Evolutionary conservation across 768 basidiomycete species (phyloP).

Genomic region (Steccherinum ochraceum): DNA sequence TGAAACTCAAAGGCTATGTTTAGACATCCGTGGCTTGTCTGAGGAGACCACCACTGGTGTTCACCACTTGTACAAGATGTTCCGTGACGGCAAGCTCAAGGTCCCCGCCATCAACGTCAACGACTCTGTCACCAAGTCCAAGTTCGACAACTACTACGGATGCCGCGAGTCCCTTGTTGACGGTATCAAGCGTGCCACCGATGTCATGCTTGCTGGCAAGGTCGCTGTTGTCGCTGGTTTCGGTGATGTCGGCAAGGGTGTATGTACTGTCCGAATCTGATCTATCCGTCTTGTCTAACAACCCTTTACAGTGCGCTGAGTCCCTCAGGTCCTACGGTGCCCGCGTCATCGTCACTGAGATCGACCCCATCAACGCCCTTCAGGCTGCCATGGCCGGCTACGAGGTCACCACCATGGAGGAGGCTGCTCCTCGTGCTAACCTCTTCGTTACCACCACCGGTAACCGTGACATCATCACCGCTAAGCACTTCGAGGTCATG

Average conservation of each 20-base stretch:
- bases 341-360: conserved; percentile 94
- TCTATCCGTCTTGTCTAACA: neutral
- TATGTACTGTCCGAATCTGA: conserved; percentile 39
- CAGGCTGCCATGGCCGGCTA: conserved; percentile 99
- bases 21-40: conserved; percentile 88
- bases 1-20: neutral
- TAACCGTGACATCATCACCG: conserved; percentile 95
- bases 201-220: conserved; percentile 99
- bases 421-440: conserved; percentile 83
- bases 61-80: conserved; percentile 97
- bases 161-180: conserved; percentile 99
- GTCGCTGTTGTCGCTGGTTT: conserved; percentile 98
- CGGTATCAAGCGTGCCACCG: conserved; percentile 99
- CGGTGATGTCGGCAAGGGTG: conserved; percentile 99
- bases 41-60: conserved; percentile 99
- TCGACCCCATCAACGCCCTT: conserved; percentile 99
- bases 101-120: conserved; percentile 99
- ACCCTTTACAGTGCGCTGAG: conserved; percentile 77
- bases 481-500: conserved; percentile 89
- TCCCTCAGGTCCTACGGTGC: conserved; percentile 96
- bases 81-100: conserved; percentile 94
- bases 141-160: conserved; percentile 98
- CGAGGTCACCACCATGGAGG: conserved; percentile 98
- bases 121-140: conserved; percentile 99
- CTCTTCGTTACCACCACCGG: conserved; percentile 98